These are phyloP conservation scores for Neckera pumila DNA, from an alignment of 225 moss, liverwort and hornwort species.

Conservation along the genomic window DNA sequence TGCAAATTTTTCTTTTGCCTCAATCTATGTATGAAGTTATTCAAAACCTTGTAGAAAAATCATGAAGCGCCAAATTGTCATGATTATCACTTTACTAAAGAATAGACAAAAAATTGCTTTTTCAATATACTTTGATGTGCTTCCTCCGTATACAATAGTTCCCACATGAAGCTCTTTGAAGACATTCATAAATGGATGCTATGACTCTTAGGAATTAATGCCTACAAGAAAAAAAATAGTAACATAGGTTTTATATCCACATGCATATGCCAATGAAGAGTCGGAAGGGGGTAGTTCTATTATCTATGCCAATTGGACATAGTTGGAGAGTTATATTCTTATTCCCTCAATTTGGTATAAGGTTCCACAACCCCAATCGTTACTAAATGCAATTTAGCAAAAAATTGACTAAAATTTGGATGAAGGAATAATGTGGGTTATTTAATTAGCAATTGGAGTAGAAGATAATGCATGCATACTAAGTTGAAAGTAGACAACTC, in stretches of 20 bases:
- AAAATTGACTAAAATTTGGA: rapidly evolving
- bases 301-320: not conserved
- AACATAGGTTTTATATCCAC: not conserved
- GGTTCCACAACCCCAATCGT: too few relatives aligned
- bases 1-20: not conserved
- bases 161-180: not conserved
- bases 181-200: too few relatives aligned
- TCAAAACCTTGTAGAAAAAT: too few relatives aligned
- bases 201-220: too few relatives aligned
- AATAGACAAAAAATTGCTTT: rapidly evolving
- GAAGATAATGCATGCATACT: rapidly evolving
- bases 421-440: not conserved
- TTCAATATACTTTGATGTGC: not conserved
- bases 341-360: not conserved
- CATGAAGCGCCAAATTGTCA: not conserved
- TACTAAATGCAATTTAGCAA: not conserved
- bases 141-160: rapidly evolving
- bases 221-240: not conserved
- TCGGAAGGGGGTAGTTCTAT: not conserved
- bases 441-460: not conserved
- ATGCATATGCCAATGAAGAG: not conserved
- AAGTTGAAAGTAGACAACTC: not conserved
- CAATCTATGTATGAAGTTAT: rapidly evolving
- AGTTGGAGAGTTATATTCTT: rapidly evolving
- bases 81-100: too few relatives aligned